Conservation (phyloP, 2,329 filamentous ascomycete species). For the Neofusicoccum parvum region DNA sequence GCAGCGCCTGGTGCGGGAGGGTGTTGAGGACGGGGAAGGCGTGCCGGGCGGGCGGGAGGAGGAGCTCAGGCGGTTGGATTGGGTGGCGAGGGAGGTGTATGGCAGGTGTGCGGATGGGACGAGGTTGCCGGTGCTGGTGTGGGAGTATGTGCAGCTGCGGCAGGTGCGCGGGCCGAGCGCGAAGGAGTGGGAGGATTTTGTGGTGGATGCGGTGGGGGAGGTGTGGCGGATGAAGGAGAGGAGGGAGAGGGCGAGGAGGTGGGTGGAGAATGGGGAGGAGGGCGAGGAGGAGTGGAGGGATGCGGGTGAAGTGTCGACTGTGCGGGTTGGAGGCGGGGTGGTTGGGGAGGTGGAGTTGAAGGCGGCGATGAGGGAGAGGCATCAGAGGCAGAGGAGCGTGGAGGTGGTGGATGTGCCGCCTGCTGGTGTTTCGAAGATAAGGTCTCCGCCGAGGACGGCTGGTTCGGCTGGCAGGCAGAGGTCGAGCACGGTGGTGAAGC, state of each 20-base stretch:
- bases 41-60: background rate
- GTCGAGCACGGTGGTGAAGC: background rate
- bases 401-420: background rate
- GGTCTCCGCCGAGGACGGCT: background rate
- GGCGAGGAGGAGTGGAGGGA: background rate
- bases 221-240: background rate
- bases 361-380: background rate
- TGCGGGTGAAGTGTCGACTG: background rate
- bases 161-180: background rate
- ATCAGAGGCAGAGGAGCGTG: background rate
- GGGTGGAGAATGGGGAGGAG: background rate
- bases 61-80: background rate
- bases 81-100: background rate
- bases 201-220: background rate
- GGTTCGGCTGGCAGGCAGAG: too few species aligned
- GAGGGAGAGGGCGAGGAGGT: background rate
- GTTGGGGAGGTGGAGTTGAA: background rate
- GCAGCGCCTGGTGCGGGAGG: background rate
- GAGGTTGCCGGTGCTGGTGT: background rate
- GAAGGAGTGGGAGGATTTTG: slow-evolving; percentile 6
- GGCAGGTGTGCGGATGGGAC: too few species aligned
- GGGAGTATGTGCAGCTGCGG: slow-evolving; percentile 1
- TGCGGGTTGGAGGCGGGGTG: background rate
- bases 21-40: background rate
- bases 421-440: background rate